phyloP scores from a whole-genome alignment of 768 basidiomycete genomes.

The Epithele typhae region DNA sequence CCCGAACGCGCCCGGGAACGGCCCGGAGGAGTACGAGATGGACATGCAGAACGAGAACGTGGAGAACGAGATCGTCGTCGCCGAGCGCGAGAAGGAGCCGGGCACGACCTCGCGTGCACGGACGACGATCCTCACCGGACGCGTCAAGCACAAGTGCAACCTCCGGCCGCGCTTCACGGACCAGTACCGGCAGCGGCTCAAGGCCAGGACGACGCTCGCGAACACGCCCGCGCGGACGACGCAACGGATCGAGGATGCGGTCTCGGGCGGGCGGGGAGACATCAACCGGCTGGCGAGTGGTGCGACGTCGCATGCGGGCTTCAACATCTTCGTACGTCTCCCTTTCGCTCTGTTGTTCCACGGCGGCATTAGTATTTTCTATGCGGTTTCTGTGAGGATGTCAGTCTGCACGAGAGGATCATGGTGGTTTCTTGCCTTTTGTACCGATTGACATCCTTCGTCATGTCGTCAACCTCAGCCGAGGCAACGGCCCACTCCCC shows the following conservation, averaged over 20 bases:
- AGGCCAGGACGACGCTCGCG: constrained; percentile 58
- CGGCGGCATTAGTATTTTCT: too few relatives aligned
- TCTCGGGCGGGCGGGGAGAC: constrained; percentile 64
- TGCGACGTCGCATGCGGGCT: constrained; percentile 55
- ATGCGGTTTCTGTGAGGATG: too few relatives aligned
- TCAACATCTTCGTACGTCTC: constrained; percentile 62
- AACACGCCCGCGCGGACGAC: constrained; percentile 67
- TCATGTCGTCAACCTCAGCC: too few relatives aligned
- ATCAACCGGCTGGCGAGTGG: constrained; percentile 80
- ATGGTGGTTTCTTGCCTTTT: neutral
- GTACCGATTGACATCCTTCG: constrained; percentile 9
- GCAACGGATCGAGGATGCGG: constrained; percentile 69
- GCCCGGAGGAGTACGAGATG: constrained; percentile 72
- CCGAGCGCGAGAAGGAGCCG: constrained; percentile 70
- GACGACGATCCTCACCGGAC: constrained; percentile 74
- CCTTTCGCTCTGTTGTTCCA: neutral
- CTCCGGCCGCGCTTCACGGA: constrained; percentile 65
- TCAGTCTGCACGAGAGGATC: too few relatives aligned
- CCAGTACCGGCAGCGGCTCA: constrained; percentile 68
- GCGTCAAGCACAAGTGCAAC: constrained; percentile 79
- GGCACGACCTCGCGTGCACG: constrained; percentile 49
- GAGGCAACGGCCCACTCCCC: too few relatives aligned
- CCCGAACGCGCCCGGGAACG: constrained; percentile 42
- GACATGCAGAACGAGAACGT: constrained; percentile 83
- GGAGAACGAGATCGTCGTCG: constrained; percentile 83